Base-by-base conservation (phyloP, 2,329 filamentous ascomycete genomes). In the Colletotrichum sansevieriae region DNA sequence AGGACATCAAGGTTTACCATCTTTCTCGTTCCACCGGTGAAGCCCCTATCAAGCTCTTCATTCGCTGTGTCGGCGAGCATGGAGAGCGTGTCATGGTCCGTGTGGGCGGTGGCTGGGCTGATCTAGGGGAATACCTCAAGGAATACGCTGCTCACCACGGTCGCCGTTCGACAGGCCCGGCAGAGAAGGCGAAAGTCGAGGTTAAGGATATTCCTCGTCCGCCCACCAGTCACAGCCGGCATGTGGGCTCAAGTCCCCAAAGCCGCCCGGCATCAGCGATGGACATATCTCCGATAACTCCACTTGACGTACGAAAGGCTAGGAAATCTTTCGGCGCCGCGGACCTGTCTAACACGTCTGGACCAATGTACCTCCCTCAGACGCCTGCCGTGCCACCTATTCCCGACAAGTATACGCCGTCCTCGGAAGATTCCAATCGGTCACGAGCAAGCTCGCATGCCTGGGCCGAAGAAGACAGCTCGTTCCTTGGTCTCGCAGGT, bases 71-170 rank as follows among this genome's bases (percentile, higher is more conserved):
- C 2, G 96, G 96, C 57, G 94, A 97, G 78, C 87, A 90, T 65
- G 93, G 93, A 15, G 94, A 98, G 79, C 90, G 96, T 59, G 94
- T 98, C 70, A 98, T 99, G 96, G 96, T 99, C 8, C 92, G 96
- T 41, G 95, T 99, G 12, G 96, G 96, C 12, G 96, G 96, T 68
- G 96, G 96, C n/a, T 99, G 96, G 96, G 94, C 95, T 13, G 96
- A 99, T 78, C 84, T 99, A 20, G 95, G 92, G 43, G 96, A 98
- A 78, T 99, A 98, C 76, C 85, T 99, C 47, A 92, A 94, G 73
- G 94, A 97, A 78, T 99, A 98, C 75, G 95, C 94, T 8, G 90
- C 90, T 68, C 96, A 99, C 76, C 96, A 99, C 77, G 92, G 93
- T 49, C 90, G 93, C n/a, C 90, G 88, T 47, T 87, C 87, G 59